Base-by-base conservation (phyloP, 331 rosid genomes). In the Spiraea crenata region DNA sequence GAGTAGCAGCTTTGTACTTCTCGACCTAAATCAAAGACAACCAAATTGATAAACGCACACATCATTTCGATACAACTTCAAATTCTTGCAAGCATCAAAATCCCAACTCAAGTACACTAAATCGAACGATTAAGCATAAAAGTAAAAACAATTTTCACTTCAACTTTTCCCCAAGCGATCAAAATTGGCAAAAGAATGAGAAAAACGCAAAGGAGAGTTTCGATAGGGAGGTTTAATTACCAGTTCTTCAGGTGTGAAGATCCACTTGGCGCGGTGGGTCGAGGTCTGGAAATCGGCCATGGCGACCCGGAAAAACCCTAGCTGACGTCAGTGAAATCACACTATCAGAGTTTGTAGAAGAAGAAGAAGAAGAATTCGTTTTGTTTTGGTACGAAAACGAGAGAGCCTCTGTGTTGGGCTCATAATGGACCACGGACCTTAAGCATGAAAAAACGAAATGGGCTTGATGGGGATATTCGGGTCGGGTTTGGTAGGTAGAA, bases 231-330 rank as follows among this genome's bases (percentile, higher is more conserved):
- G 17, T 19, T 34, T 14, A 48, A 76, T 50, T 81, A 95, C 96
- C 93, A 95, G 82, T 50, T 85, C 82, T 63, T 84, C 89, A 42
- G 90, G 96, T 72, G 88, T 67, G 83, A 95, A 85, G 69, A 91
- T 89, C 98, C 97, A 95, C 82, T 85, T 95, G 67, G 86, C 85
- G 14, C 90, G 81, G 78, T 89, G 99, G 67, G 97, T 91, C 45
- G 96, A 95, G 52, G 96, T 89, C 78, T 70, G 75, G 83, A 95
- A 95, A 87, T 95, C 96, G 70, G 96, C 91, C 97, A 95, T 89
- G 82, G 47, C 67, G 12, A 67, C 60, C 56, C 69, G 19, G 75
- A 74, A 80, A 74, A 80, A 76, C 74, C 74, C 64, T 69, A 54
- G 38, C 78, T 5, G 31, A 25, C 31, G 31, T 25, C 31, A 25